A percentile compares a stretch with the other conserved stretches of the same genome.
Conservation (phyloP, 768 basidiomycete species). For the Rhodotorula taiwanensis region DNA sequence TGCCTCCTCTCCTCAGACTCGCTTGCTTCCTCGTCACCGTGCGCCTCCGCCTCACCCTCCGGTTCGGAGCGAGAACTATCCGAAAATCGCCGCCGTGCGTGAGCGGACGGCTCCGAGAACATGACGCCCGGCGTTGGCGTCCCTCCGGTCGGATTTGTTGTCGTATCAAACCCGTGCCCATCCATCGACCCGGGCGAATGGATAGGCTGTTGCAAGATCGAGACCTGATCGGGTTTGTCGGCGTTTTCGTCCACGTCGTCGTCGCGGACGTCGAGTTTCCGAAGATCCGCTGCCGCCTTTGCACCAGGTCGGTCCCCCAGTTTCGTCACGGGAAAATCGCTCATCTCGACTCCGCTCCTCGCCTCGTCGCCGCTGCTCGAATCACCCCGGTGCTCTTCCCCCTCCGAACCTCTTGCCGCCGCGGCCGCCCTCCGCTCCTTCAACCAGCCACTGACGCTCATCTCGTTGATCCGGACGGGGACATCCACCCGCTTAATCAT, state of each 20-base stretch:
- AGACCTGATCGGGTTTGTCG: no score
- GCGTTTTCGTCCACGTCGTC: conserved; percentile 6
- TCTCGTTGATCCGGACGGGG: conserved; percentile 36
- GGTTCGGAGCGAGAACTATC: no score
- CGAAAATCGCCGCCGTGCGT: neutral
- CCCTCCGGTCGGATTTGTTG: no score
- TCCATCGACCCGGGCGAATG: no score
- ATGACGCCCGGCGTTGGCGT: neutral
- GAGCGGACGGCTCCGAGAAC: no score
- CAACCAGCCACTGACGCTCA: conserved; percentile 36
- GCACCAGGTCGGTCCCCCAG: neutral
- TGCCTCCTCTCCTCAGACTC: no score
- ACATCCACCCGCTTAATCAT: conserved; percentile 60
- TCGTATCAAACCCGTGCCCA: no score
- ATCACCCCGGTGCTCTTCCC: no score
- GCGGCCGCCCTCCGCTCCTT: conserved; percentile 6
- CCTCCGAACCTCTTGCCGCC: neutral
- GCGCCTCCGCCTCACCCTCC: no score
- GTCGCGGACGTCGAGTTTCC: neutral
- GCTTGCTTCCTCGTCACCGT: no score
- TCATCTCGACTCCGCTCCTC: neutral
- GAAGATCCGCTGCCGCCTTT: no score
- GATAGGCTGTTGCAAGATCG: no score
- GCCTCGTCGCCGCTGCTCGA: neutral
- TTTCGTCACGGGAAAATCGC: neutral